These are phyloP conservation scores for Penicillium sp. DNA, from an alignment of 2,329 filamentous ascomycete species.

Conservation along the genomic window DNA sequence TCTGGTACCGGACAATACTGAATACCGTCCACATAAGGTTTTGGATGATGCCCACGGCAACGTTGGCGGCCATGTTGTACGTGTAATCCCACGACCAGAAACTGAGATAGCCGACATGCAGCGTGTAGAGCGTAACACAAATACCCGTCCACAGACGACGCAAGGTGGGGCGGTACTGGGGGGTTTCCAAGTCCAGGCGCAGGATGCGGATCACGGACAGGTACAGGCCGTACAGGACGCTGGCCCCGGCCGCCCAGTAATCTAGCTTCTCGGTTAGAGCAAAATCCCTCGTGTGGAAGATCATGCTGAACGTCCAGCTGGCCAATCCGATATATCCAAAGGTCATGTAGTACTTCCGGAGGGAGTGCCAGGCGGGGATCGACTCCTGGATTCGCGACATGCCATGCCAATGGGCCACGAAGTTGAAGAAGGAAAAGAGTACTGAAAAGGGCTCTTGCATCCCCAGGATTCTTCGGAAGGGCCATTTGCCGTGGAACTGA, in stretches of 20 bases:
- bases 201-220: slow-evolving; percentile 80
- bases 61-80: slow-evolving; percentile 97
- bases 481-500: slow-evolving; percentile 99
- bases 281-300: slow-evolving; percentile 93
- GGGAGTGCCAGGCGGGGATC: slow-evolving; percentile 70
- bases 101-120: slow-evolving; percentile 80
- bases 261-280: slow-evolving; percentile 84
- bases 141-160: slow-evolving; percentile 72
- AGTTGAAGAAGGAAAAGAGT: slow-evolving; percentile 89
- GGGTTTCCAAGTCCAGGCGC: slow-evolving; percentile 64
- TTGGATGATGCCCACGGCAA: slow-evolving; percentile 73
- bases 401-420: slow-evolving; percentile 78
- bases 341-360: slow-evolving; percentile 75
- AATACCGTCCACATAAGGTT: slow-evolving; percentile 86
- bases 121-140: slow-evolving; percentile 68
- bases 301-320: slow-evolving; percentile 82
- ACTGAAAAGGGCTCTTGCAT: slow-evolving; percentile 95
- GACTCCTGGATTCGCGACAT: slow-evolving; percentile 66
- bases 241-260: slow-evolving; percentile 90
- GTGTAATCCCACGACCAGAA: slow-evolving; percentile 90
- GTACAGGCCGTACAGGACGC: slow-evolving; percentile 87
- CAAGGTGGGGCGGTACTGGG: slow-evolving; percentile 51
- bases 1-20: slow-evolving; percentile 70
- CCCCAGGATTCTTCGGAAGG: slow-evolving; percentile 84
- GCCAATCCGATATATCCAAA: slow-evolving; percentile 79